Evolutionary conservation across 1,284 basidiomycete species (phyloP).

Genomic region (Takashimella tepidaria): DNA sequence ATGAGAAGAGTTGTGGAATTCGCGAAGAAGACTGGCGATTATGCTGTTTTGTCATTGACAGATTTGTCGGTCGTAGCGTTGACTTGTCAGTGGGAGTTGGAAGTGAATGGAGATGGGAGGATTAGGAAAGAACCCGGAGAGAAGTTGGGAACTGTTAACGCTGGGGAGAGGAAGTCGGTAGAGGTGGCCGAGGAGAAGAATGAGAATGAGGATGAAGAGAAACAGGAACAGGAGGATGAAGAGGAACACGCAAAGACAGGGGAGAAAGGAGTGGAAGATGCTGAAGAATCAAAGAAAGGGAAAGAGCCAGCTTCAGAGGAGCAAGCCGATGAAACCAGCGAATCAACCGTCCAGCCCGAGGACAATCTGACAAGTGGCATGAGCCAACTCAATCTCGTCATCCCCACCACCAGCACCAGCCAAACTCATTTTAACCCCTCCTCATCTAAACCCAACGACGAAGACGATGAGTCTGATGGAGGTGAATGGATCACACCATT

Average conservation of each 20-base stretch:
- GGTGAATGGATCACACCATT: slow-evolving; percentile 97
- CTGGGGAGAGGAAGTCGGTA: slow-evolving; percentile 7
- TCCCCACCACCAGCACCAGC: slow-evolving; percentile 2
- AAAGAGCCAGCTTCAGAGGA: neutral
- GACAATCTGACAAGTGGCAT: neutral
- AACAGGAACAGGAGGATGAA: slow-evolving; percentile 42
- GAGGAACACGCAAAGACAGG: slow-evolving; percentile 50
- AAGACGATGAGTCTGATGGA: slow-evolving; percentile 66
- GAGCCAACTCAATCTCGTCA: neutral
- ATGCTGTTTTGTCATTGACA: slow-evolving; percentile 81
- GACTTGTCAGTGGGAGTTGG: slow-evolving; percentile 69
- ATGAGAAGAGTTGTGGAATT: slow-evolving; percentile 78
- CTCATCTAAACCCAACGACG: slow-evolving; percentile 22
- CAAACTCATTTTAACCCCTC: slow-evolving; percentile 2
- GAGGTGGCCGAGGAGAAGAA: slow-evolving; percentile 47
- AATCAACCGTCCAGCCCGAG: slow-evolving; percentile 19
- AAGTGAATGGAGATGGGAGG: slow-evolving; percentile 52
- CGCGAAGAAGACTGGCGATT: slow-evolving; percentile 96
- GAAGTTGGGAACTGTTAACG: slow-evolving; percentile 14
- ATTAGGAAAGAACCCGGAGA: slow-evolving; percentile 52
- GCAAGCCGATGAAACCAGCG: slow-evolving; percentile 9
- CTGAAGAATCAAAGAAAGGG: slow-evolving; percentile 10
- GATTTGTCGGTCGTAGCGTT: slow-evolving; percentile 90
- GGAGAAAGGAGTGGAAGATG: slow-evolving; percentile 21
- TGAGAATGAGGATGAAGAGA: slow-evolving; percentile 20